These are phyloP conservation scores for Phytomonas francai DNA, from an alignment of 208 protist genomes.

Conservation along the genomic window DNA sequence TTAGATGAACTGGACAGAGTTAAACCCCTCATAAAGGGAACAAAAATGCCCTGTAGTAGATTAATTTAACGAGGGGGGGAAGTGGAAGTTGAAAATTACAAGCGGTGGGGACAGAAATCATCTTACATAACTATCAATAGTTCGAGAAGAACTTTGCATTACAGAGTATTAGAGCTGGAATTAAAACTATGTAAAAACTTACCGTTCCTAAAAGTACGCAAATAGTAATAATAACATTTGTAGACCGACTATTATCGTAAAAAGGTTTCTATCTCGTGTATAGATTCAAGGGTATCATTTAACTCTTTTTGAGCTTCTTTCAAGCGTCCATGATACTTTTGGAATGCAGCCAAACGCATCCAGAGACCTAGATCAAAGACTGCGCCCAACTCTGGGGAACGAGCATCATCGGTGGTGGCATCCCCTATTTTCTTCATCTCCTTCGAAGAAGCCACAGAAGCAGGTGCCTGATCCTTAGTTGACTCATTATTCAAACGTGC, in stretches of 20 bases:
- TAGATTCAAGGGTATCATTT: conserved; percentile 9
- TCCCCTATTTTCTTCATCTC: neutral
- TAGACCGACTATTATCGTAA: neutral
- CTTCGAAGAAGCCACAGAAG: neutral
- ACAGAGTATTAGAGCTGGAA: neutral
- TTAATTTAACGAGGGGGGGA: neutral
- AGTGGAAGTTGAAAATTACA: neutral
- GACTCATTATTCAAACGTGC: neutral
- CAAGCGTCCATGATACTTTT: conserved; percentile 15
- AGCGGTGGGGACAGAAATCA: neutral
- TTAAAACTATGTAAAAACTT: neutral
- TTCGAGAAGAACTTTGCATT: neutral
- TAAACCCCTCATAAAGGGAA: neutral
- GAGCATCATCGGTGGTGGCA: neutral
- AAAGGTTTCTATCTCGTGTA: conserved; percentile 10
- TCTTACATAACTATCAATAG: neutral
- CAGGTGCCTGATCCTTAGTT: neutral
- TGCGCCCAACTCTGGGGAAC: too few relatives aligned
- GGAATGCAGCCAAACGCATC: conserved; percentile 14
- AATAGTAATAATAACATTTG: conserved; percentile 5
- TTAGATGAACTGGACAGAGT: neutral
- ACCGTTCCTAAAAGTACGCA: neutral
- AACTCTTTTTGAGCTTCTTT: conserved; percentile 21
- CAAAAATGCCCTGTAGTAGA: neutral
- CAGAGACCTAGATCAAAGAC: neutral